Percentiles rank a stretch among this genome's conserved stretches.
These are phyloP conservation scores for Globisporangium cylindrosporum DNA, from an alignment of 352 stramenopile genomes.

Conservation along the genomic window DNA sequence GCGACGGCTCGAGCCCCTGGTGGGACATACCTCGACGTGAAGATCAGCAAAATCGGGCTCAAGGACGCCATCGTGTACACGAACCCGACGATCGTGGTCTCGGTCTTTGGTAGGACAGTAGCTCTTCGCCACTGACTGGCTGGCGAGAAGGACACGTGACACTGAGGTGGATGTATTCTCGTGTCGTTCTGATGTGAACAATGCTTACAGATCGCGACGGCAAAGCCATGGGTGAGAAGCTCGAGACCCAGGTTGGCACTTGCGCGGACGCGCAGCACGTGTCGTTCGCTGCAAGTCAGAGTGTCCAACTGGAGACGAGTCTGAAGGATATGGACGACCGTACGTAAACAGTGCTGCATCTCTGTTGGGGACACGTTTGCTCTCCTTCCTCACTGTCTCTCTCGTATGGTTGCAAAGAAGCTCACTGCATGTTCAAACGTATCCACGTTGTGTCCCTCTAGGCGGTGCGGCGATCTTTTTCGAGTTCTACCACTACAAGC, in stretches of 20 bases:
- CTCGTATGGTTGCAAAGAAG: not conserved
- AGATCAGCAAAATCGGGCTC: slow-evolving; percentile 52
- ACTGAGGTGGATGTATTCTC: not conserved
- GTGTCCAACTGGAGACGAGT: slow-evolving; percentile 45
- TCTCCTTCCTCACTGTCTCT: not conserved
- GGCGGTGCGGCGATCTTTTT: slow-evolving; percentile 61
- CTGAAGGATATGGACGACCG: slow-evolving; percentile 49
- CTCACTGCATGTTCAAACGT: not conserved
- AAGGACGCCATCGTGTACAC: slow-evolving; percentile 64
- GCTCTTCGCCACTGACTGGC: not conserved
- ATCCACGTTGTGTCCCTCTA: slow-evolving; percentile 13
- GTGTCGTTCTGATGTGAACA: not conserved
- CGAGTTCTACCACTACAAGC: slow-evolving; percentile 75
- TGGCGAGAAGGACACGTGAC: not conserved
- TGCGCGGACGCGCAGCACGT: slow-evolving; percentile 42
- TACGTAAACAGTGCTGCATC: slow-evolving; percentile 16
- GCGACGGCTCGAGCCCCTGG: slow-evolving; percentile 14
- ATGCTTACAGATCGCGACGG: slow-evolving; percentile 36
- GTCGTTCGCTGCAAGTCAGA: slow-evolving; percentile 31
- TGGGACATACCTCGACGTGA: slow-evolving; percentile 50
- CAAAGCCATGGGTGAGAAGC: slow-evolving; percentile 49
- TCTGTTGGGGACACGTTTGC: not conserved
- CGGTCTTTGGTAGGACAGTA: slow-evolving; percentile 44
- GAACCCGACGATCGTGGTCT: slow-evolving; percentile 64
- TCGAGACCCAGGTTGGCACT: slow-evolving; percentile 45